Base-by-base conservation (phyloP, 345 rosid genomes). In the Moricandia moricandioides region DNA sequence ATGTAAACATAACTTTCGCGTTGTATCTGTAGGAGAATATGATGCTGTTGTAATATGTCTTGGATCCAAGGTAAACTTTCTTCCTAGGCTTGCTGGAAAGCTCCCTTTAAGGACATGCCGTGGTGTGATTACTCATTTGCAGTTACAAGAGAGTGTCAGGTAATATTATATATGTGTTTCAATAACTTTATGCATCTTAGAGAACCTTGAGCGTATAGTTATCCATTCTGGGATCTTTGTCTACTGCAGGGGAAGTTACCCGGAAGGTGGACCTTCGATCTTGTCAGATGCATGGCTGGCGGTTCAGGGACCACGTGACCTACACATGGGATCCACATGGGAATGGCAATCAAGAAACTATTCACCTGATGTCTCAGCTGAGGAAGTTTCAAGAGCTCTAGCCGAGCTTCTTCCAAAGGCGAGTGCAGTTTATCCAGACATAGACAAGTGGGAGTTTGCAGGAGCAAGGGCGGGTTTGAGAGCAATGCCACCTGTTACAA, bases 61-160 rank as follows among this genome's bases (percentile, higher is more conserved):
- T 30, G 97, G 98, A 74, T 91, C 97, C 73, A 85, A 94, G 84
- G 86, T 87, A 60, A 84, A 85, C 72, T 73, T 82, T 82, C 86
- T 91, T 65, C 84, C 88, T 0, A 89, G 87, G 78, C 88, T 94
- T 69, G 81, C 86, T 27, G 97, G 96, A 54, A 94, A 73, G 82
- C 93, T 94, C 77, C 96, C 96, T 58, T 80, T 91, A 72, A 87
- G 98, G 83, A 88, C 89, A 73, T 94, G 96, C 80, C 82, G 98
- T 76, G 98, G 97, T 35, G 89, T 89, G 65, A 81, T 94, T 65
- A 84, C 91, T 65, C 90, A 86, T 66, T 29, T 91, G 79, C 85
- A 86, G 61, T 86, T 89, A 74, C 83, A 88, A 47, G 81, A 77
- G 57, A 30, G 73, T 71, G 31, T 67, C 34, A 67, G 88, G 98